phyloP scores from a whole-genome alignment of 176 grass and related monocot species.

The Pharus latifolius region DNA sequence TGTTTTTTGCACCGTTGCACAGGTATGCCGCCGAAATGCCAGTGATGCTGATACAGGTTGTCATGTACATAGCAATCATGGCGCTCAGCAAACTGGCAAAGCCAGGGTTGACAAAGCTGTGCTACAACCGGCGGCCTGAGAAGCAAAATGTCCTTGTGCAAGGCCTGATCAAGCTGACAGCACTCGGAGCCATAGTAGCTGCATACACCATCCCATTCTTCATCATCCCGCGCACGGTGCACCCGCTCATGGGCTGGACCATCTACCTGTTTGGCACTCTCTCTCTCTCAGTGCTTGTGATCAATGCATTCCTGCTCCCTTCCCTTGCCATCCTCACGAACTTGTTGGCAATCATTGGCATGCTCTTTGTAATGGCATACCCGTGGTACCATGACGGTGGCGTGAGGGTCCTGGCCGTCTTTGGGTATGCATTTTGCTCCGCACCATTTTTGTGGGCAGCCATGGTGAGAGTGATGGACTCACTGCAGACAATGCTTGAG shows the following conservation, averaged over 20 bases:
- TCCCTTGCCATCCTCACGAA: slow-evolving; percentile 49
- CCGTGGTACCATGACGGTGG: slow-evolving; percentile 87
- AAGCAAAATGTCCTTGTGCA: slow-evolving; percentile 53
- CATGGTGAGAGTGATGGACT: slow-evolving; percentile 45
- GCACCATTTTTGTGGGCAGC: slow-evolving; percentile 66
- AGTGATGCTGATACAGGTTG: slow-evolving; percentile 55
- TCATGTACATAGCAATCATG: slow-evolving; percentile 59
- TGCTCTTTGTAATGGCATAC: slow-evolving; percentile 73
- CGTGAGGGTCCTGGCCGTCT: slow-evolving; percentile 50
- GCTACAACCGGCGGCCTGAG: slow-evolving; percentile 65
- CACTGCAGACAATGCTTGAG: slow-evolving; percentile 53
- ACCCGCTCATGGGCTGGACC: slow-evolving; percentile 88
- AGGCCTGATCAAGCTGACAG: slow-evolving; percentile 50
- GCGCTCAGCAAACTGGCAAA: slow-evolving; percentile 51
- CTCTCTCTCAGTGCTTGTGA: slow-evolving; percentile 42
- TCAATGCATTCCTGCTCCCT: slow-evolving; percentile 68
- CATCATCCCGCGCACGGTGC: slow-evolving; percentile 68
- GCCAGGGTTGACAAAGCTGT: slow-evolving; percentile 63
- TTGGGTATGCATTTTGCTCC: slow-evolving; percentile 52
- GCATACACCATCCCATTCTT: slow-evolving; percentile 84
- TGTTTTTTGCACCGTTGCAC: background rate
- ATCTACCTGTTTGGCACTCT: slow-evolving; percentile 68
- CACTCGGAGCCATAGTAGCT: slow-evolving; percentile 35
- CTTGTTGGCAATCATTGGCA: slow-evolving; percentile 44
- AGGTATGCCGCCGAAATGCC: slow-evolving; percentile 84